These are phyloP conservation scores for Penicillium polonicum DNA, from an alignment of 2,329 filamentous ascomycete genomes.

Conservation along the genomic window DNA sequence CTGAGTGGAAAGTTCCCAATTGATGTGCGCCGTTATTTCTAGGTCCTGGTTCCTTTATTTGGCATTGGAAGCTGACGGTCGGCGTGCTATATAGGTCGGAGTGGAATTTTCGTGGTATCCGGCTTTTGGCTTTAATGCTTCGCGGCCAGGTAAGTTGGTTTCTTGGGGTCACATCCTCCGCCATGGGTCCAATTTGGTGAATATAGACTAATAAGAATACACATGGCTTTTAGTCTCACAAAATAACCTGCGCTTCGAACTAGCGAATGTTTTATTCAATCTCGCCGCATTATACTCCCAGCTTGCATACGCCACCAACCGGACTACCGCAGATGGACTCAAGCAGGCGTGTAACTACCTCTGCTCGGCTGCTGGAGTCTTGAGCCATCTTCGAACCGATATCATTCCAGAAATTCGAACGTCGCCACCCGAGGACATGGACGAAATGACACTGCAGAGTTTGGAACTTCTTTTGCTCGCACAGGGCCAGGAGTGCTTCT, in stretches of 20 bases:
- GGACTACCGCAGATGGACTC: conserved; percentile 75
- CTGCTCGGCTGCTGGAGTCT: conserved; percentile 79
- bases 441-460: conserved; percentile 78
- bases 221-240: conserved; percentile 50
- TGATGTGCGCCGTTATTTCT: conserved; percentile 59
- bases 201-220: not conserved
- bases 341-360: conserved; percentile 89
- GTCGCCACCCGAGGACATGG: conserved; percentile 92
- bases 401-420: conserved; percentile 80
- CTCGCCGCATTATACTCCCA: conserved; percentile 91
- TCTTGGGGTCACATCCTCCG: not conserved
- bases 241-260: conserved; percentile 74
- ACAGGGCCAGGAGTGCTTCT: conserved; percentile 95
- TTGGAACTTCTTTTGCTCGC: conserved; percentile 81
- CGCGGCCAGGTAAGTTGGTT: conserved; percentile 56
- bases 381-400: conserved; percentile 71
- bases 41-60: conserved; percentile 6
- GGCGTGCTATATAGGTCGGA: conserved; percentile 62
- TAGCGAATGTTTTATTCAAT: conserved; percentile 91
- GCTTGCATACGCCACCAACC: conserved; percentile 76
- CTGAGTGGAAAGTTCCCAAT: conserved; percentile 94
- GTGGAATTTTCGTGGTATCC: conserved; percentile 97
- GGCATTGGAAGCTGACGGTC: conserved; percentile 9
- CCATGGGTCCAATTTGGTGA: not conserved
- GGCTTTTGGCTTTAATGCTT: conserved; percentile 83